Percentiles rank a stretch among this genome's conserved stretches.
Evolutionary conservation across 2,329 filamentous ascomycete genomes (phyloP).

Genomic region (Fusarium protoensiforme): DNA sequence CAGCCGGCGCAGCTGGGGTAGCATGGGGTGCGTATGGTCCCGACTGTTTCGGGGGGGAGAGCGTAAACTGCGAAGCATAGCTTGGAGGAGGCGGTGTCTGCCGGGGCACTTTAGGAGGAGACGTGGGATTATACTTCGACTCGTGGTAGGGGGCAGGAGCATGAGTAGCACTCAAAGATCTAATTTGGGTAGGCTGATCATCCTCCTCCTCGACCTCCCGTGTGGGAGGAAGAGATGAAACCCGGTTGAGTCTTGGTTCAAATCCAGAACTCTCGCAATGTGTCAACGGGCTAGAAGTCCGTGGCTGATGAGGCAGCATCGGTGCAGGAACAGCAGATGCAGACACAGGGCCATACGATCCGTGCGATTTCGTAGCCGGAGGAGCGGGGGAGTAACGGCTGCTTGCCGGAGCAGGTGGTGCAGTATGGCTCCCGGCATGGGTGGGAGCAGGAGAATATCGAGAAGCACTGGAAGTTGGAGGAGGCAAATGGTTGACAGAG

Average conservation of each 20-base stretch:
- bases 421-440: slow-evolving; percentile 43
- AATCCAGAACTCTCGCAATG: slow-evolving; percentile 71
- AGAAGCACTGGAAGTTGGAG: slow-evolving; percentile 50
- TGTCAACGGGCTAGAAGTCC: slow-evolving; percentile 74
- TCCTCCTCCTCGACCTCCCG: slow-evolving; percentile 72
- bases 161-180: slow-evolving; percentile 41
- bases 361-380: slow-evolving; percentile 52
- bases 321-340: slow-evolving; percentile 54
- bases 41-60: slow-evolving; percentile 68
- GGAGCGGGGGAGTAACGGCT: slow-evolving; percentile 67
- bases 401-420: slow-evolving; percentile 53
- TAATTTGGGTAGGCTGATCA: slow-evolving; percentile 43
- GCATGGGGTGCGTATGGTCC: slow-evolving; percentile 62
- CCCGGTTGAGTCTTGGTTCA: slow-evolving; percentile 64
- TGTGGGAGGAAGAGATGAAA: slow-evolving; percentile 69
- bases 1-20: slow-evolving; percentile 45
- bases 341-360: slow-evolving; percentile 53
- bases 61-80: slow-evolving; percentile 52
- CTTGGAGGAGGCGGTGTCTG: slow-evolving; percentile 63
- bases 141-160: slow-evolving; percentile 43
- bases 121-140: slow-evolving; percentile 53
- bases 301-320: slow-evolving; percentile 67
- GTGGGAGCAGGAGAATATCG: slow-evolving; percentile 72
- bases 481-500: slow-evolving; percentile 46
- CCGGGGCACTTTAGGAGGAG: slow-evolving; percentile 47